Base-by-base conservation (phyloP, 305 asterid species). In the Coffea humblotiana region DNA sequence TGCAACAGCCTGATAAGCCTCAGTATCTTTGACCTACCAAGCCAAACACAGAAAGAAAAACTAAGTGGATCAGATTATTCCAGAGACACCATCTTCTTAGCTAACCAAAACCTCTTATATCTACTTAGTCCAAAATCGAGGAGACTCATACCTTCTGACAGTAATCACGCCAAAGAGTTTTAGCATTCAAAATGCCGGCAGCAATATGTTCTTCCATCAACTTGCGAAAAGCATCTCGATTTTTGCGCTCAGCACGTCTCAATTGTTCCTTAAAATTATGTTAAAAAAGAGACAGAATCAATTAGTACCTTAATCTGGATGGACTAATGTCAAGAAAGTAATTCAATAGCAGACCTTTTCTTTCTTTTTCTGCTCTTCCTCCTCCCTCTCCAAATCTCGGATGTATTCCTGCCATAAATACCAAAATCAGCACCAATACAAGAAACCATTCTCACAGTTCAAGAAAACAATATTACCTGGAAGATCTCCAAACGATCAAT, bases 371-470 rank as follows among this genome's bases (percentile, higher is more conserved):
- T 84, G 95, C 86, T 96, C 98, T 58, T 96, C 98, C 64, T 96
- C 99, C 88, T 92, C 98, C 88, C 88, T 90, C 94, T 94, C 99
- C 88, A 96, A 86, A 84, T 94, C 96, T 86, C 95, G 97, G 73
- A 96, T 90, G 78, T 96, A 96, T 83, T 96, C 98, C 99, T 96
- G 88, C 82, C 88, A 77, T 15, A 7, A 15, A 19, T 37, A 40
- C 60, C 8, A 71, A 61, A 37, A 15, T 83, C 43, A 60, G 76
- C 71, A 75, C 61, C 37, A 9, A 12, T 54, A 81, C 51, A 70
- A 14, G 12, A 23, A 69, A 61, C n/a, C 72, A 23, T 14, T 35
- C 23, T 13, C 19, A n/a, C 29, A 4, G 80, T 49, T 18, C 35
- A 51, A 74, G 16, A 2, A 71, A 70, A 49, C 18, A 60, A 56